Evolutionary conservation across 495 filamentous ascomycete species (phyloP).

Genomic region (Podospora tetraspora): DNA sequence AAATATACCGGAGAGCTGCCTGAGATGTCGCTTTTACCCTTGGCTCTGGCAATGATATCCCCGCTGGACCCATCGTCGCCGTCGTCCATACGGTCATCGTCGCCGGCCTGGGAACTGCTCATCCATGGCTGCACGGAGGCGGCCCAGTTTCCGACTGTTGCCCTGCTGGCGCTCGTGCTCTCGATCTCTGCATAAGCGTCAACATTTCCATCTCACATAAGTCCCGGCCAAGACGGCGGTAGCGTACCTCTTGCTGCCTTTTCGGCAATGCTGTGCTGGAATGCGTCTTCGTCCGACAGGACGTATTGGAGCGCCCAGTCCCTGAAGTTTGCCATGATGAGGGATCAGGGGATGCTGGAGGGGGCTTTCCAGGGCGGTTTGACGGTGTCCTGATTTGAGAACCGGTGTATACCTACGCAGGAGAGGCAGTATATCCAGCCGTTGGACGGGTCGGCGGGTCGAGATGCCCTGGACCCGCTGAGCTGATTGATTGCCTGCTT

Average conservation of each 20-base stretch:
- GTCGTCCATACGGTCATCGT: slow-evolving; percentile 28
- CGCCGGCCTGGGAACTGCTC: slow-evolving; percentile 22
- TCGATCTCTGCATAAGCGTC: slow-evolving; percentile 34
- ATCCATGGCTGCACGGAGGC: slow-evolving; percentile 47
- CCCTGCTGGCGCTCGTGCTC: slow-evolving; percentile 35
- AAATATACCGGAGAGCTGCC: background rate
- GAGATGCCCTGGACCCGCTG: background rate
- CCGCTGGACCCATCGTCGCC: slow-evolving; percentile 33
- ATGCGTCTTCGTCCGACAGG: slow-evolving; percentile 39
- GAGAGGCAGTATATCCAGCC: background rate
- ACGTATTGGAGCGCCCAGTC: slow-evolving; percentile 46
- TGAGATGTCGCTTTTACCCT: slow-evolving; percentile 16
- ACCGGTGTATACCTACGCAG: background rate
- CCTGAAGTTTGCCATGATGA: slow-evolving; percentile 41
- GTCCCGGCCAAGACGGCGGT: background rate
- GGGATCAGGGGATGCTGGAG: slow-evolving; percentile 1
- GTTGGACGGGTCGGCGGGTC: background rate
- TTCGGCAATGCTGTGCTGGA: slow-evolving; percentile 30
- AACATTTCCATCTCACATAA: background rate
- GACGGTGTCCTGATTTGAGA: background rate
- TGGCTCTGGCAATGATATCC: slow-evolving; percentile 39
- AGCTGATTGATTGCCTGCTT: background rate
- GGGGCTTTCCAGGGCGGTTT: background rate
- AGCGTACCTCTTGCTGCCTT: slow-evolving; percentile 37
- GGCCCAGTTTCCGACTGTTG: slow-evolving; percentile 44